phyloP scores from a whole-genome alignment of 495 filamentous ascomycete species.

The Cercophora samala region DNA sequence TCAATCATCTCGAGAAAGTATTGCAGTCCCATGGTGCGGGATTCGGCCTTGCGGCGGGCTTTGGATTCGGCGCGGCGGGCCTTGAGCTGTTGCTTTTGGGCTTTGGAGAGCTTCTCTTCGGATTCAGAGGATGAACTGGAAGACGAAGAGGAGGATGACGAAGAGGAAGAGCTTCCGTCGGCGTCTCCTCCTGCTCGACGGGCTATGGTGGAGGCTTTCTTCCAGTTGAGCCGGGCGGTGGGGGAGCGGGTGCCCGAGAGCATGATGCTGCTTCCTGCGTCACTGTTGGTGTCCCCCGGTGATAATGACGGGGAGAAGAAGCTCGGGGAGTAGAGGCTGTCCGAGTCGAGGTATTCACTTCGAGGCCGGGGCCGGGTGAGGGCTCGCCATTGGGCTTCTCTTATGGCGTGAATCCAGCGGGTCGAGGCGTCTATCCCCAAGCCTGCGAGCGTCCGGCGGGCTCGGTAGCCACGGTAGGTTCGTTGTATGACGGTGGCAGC shows the following conservation, averaged over 20 bases:
- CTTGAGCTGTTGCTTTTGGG: constrained; percentile 35
- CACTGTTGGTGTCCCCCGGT: background rate
- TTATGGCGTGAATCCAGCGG: constrained; percentile 65
- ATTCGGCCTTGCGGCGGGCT: constrained; percentile 48
- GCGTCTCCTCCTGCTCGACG: constrained; percentile 64
- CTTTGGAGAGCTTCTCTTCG: constrained; percentile 29
- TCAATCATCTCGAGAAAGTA: constrained; percentile 97
- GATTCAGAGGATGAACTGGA: constrained; percentile 32
- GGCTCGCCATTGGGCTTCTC: constrained; percentile 60
- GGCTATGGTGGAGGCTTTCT: constrained; percentile 65
- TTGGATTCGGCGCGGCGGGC: constrained; percentile 46
- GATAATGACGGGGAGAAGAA: background rate
- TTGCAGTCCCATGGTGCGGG: constrained; percentile 79
- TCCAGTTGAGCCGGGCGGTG: constrained; percentile 67
- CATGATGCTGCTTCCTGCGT: background rate
- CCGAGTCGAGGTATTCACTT: constrained; percentile 13
- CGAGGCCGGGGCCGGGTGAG: constrained; percentile 49
- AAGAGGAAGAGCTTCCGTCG: constrained; percentile 38
- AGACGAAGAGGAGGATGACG: constrained; percentile 20
- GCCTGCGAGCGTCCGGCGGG: constrained; percentile 61
- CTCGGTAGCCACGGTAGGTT: constrained; percentile 67
- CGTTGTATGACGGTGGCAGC: constrained; percentile 61
- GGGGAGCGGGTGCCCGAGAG: constrained; percentile 21
- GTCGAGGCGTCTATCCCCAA: constrained; percentile 62
- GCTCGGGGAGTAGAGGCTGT: constrained; percentile 8